phyloP scores from a whole-genome alignment of 331 rosid genomes.

The Malus hybrid region DNA sequence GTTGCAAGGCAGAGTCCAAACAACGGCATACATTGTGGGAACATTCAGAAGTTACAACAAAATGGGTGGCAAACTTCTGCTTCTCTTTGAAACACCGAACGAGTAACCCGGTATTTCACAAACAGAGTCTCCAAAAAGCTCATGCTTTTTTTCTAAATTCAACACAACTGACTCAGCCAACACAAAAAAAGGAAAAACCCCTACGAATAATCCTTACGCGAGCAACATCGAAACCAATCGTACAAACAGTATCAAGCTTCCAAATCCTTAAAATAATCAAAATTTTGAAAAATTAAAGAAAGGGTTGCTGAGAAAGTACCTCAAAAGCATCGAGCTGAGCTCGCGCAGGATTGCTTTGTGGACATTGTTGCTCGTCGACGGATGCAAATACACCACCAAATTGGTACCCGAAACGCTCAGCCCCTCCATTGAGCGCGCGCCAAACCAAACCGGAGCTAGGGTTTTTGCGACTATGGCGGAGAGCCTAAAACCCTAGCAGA shows the following conservation, averaged over 20 bases:
- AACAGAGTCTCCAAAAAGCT: neutral
- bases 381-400: neutral
- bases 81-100: neutral
- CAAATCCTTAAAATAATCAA: neutral
- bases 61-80: neutral
- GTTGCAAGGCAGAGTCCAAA: neutral
- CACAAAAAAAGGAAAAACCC: neutral
- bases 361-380: neutral
- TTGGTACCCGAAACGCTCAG: neutral
- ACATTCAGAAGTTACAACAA: neutral
- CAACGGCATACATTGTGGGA: neutral
- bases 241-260: neutral
- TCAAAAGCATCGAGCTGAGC: neutral
- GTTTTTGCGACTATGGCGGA: neutral
- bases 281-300: neutral
- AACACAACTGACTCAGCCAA: neutral
- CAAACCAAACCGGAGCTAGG: neutral
- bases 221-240: neutral
- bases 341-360: neutral
- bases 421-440: neutral
- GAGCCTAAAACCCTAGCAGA: neutral
- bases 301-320: neutral
- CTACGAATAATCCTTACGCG: neutral
- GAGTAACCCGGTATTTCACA: neutral
- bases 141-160: neutral